Conservation (phyloP, 192 early-diverging fungal genomes). For the Mortierella hygrophila region DNA sequence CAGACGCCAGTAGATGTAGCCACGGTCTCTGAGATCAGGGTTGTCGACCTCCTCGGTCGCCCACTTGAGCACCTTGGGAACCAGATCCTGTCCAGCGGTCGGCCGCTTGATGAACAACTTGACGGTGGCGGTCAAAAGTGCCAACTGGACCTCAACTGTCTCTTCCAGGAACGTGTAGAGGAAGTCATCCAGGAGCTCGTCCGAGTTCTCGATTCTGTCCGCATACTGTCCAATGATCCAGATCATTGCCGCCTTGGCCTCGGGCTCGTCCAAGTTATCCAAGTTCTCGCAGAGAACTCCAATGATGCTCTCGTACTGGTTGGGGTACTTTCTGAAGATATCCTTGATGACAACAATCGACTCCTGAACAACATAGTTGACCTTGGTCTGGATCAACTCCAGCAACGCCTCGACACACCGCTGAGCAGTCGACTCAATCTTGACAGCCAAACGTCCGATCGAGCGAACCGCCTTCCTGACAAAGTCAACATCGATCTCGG, state of each 20-base stretch:
- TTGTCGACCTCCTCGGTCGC: conserved; percentile 96
- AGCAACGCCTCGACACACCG: conserved; percentile 88
- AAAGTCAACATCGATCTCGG: conserved; percentile 98
- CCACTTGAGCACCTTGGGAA: conserved; percentile 94
- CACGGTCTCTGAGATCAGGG: conserved; percentile 97
- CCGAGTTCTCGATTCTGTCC: conserved; percentile 96
- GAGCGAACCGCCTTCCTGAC: conserved; percentile 95
- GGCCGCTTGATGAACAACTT: conserved; percentile 97
- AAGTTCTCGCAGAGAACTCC: conserved; percentile 94
- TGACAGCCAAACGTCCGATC: conserved; percentile 97
- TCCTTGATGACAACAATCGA: conserved; percentile 98
- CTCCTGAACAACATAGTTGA: conserved; percentile 99
- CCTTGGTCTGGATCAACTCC: conserved; percentile 95
- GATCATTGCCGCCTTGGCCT: conserved; percentile 98
- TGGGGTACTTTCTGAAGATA: conserved; percentile 98
- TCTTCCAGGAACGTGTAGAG: conserved; percentile 93
- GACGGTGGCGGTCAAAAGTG: conserved; percentile 94
- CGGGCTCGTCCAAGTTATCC: conserved; percentile 96
- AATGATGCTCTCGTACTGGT: conserved; percentile 96
- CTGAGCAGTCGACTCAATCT: conserved; percentile 91
- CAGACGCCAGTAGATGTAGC: conserved; percentile 98
- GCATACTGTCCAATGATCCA: conserved; percentile 99
- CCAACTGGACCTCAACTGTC: conserved; percentile 90
- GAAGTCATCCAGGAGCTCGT: conserved; percentile 90
- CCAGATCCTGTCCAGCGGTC: conserved; percentile 89